Evolutionary conservation across 116 monocot species (phyloP), one percentile per base, ranked within the genome.

Genomic region (Cymodocea nodosa): DNA sequence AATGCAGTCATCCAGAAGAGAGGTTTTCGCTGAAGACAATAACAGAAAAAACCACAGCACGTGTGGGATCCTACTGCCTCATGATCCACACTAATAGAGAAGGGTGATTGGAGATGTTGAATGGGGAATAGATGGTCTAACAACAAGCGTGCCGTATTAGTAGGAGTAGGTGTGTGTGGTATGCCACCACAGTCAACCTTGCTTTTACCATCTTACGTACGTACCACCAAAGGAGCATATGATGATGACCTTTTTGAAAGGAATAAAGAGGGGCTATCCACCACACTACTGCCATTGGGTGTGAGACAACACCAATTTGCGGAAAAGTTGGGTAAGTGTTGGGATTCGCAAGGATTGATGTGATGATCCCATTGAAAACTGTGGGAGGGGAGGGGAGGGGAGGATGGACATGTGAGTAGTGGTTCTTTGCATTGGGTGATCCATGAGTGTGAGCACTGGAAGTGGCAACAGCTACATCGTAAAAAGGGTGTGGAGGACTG

Each of bases 361-460:
- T 30, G 30, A 1, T 30, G 30, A 30, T 30, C 30, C 2, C 30
- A 30, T 30, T 30, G 30, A 3, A 30, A 30, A 30, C 30, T 1
- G 30, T 30, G 30, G 30, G 30, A 30, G 10, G n/a, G n/a, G n/a
- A n/a, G n/a, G n/a, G n/a, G n/a, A n/a, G n/a, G n/a, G n/a, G n/a
- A n/a, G n/a, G n/a, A n/a, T n/a, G n/a, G n/a, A n/a, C n/a, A n/a
- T n/a, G n/a, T n/a, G n/a, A n/a, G 52, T 9, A 64, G 49, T 51
- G 12, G 14, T 51, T n/a, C n/a, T n/a, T 24, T 4, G 0, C 20
- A 15, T 23, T 39, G 36, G 35, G 67, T 65, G 73, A 71, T 80
- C 74, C 58, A 76, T 80, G 79, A 77, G 71, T 76, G 73, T 76
- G 73, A 79, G 58, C 25, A 22, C 34, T 70, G 44, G 66, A 61